These are phyloP conservation scores for Carex myosuroides DNA, from an alignment of 176 grass and related monocot genomes.

Conservation along the genomic window DNA sequence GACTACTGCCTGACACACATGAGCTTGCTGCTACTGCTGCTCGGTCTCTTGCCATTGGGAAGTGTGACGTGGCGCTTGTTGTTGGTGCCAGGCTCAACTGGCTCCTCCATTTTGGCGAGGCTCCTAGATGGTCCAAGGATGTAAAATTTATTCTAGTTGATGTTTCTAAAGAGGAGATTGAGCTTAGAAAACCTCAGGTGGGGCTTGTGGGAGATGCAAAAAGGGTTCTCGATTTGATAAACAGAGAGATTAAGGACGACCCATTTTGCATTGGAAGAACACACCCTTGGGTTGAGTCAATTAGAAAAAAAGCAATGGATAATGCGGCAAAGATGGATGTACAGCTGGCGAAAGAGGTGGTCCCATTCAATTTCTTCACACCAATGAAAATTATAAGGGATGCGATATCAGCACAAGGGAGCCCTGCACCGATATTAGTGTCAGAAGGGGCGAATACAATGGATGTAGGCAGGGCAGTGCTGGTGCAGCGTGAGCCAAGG, in stretches of 20 bases:
- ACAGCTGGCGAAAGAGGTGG: slow-evolving; percentile 56
- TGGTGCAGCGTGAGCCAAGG: slow-evolving; percentile 91
- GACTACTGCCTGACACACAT: slow-evolving; percentile 65
- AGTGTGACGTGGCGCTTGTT: slow-evolving; percentile 72
- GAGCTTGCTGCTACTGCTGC: slow-evolving; percentile 75
- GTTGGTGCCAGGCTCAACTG: slow-evolving; percentile 81
- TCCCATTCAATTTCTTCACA: slow-evolving; percentile 92
- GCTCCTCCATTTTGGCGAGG: slow-evolving; percentile 84
- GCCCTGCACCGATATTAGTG: slow-evolving; percentile 55
- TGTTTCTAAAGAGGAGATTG: slow-evolving; percentile 67
- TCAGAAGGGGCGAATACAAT: slow-evolving; percentile 95
- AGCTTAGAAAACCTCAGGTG: slow-evolving; percentile 66
- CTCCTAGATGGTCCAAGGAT: slow-evolving; percentile 82
- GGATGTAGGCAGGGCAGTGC: slow-evolving; percentile 82
- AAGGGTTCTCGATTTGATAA: slow-evolving; percentile 51
- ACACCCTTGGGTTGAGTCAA: slow-evolving; percentile 74
- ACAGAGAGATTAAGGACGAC: slow-evolving; percentile 75
- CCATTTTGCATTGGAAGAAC: slow-evolving; percentile 71
- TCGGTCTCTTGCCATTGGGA: slow-evolving; percentile 62
- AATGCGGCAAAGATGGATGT: slow-evolving; percentile 77
- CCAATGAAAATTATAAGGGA: slow-evolving; percentile 83
- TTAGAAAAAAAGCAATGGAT: slow-evolving; percentile 69
- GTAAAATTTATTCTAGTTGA: slow-evolving; percentile 91
- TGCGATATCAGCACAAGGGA: slow-evolving; percentile 65
- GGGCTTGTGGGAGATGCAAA: slow-evolving; percentile 74